Evolutionary conservation across 2,329 filamentous ascomycete genomes (phyloP).

Genomic region (Sphaerulina musiva): DNA sequence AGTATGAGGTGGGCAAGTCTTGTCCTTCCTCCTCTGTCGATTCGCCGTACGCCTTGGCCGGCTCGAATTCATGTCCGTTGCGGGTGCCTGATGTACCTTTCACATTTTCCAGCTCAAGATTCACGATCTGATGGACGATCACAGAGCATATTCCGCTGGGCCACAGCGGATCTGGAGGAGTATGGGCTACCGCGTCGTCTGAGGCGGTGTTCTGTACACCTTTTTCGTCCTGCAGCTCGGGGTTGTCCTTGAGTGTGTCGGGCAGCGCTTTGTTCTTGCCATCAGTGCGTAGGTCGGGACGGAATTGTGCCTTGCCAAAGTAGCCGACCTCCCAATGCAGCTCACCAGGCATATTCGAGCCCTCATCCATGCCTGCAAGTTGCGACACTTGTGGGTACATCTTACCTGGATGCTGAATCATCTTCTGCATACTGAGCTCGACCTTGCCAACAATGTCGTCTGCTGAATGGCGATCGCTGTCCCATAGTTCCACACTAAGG

Average conservation of each 20-base stretch:
- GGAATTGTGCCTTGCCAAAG: slow-evolving; percentile 84
- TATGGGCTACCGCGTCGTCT: slow-evolving; percentile 81
- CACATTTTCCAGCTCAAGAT: slow-evolving; percentile 83
- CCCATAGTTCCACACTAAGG: slow-evolving; percentile 90
- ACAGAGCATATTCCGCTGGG: slow-evolving; percentile 82
- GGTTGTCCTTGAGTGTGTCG: slow-evolving; percentile 63
- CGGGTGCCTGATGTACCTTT: slow-evolving; percentile 76
- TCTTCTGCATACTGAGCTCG: slow-evolving; percentile 85
- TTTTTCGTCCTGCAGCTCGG: slow-evolving; percentile 81
- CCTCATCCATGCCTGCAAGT: slow-evolving; percentile 73
- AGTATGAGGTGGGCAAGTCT: slow-evolving; percentile 82
- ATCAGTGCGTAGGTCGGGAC: slow-evolving; percentile 75
- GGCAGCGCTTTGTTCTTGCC: slow-evolving; percentile 76
- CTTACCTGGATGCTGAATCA: slow-evolving; percentile 87
- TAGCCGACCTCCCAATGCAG: slow-evolving; percentile 95
- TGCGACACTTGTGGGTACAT: slow-evolving; percentile 88
- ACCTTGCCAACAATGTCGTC: slow-evolving; percentile 95
- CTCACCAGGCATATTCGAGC: slow-evolving; percentile 83
- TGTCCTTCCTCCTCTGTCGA: slow-evolving; percentile 76
- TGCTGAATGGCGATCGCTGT: slow-evolving; percentile 83
- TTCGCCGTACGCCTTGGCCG: slow-evolving; percentile 77
- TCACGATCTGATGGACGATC: slow-evolving; percentile 90
- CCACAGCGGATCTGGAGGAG: slow-evolving; percentile 93
- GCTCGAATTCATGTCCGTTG: slow-evolving; percentile 81
- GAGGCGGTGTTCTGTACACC: slow-evolving; percentile 64